Conservation (phyloP, 768 basidiomycete species). For the Gelatoporia subvermispora region DNA sequence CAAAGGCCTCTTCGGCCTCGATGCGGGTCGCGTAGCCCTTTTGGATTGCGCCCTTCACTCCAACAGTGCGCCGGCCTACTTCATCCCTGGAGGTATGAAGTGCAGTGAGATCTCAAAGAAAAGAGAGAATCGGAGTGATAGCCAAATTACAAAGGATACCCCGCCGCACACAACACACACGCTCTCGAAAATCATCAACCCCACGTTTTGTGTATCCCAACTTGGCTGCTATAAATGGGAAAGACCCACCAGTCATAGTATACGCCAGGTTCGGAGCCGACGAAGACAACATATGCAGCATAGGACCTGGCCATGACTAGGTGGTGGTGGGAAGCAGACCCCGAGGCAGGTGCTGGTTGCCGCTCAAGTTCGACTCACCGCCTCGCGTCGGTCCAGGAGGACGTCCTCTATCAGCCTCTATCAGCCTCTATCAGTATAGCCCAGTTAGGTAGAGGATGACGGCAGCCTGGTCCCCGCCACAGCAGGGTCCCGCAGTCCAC, state of each 20-base stretch:
- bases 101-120: no score
- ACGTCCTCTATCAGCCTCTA: no score
- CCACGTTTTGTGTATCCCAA: no score
- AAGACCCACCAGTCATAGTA: slow-evolving; percentile 19
- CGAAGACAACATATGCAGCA: slow-evolving; percentile 17
- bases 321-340: neutral
- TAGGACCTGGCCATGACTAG: slow-evolving; percentile 5
- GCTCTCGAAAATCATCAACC: no score
- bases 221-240: neutral
- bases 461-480: no score
- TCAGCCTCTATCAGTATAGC: no score
- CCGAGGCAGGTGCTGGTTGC: neutral
- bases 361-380: no score
- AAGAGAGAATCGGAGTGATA: neutral
- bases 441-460: no score
- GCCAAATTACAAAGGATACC: slow-evolving; percentile 2
- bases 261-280: slow-evolving; percentile 19
- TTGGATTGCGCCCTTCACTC: slow-evolving; percentile 1
- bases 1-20: slow-evolving; percentile 5
- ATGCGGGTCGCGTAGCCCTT: slow-evolving; percentile 3
- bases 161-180: neutral
- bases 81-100: slow-evolving; percentile 7
- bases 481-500: no score
- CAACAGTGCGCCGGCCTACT: neutral
- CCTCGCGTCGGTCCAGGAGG: no score